phyloP scores from a whole-genome alignment of 73 alveolate genomes.

The Paramecium pentaurelia region DNA sequence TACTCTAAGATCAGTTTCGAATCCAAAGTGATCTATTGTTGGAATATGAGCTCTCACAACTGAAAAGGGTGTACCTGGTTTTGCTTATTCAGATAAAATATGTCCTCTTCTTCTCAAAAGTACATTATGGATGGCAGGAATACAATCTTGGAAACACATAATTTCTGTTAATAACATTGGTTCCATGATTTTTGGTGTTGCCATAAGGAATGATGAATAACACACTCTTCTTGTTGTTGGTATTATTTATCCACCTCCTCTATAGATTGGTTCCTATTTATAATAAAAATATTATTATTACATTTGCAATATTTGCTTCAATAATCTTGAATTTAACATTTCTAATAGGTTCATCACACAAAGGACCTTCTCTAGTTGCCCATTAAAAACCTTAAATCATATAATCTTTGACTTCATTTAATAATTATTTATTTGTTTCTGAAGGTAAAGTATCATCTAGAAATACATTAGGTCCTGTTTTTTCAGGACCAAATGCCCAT shows the following conservation, averaged over 20 bases:
- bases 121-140: constrained; percentile 91
- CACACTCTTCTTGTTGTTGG: constrained; percentile 98
- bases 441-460: constrained; percentile 95
- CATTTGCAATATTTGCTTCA: constrained; percentile 80
- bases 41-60: constrained; percentile 92
- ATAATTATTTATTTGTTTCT: constrained; percentile 83
- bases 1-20: constrained; percentile 98
- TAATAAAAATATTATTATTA: neutral
- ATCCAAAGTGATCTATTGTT: constrained; percentile 99
- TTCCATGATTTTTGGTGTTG: constrained; percentile 99
- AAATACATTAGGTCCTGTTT: constrained; percentile 89
- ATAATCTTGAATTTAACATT: constrained; percentile 94
- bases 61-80: constrained; percentile 92
- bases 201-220: constrained; percentile 96
- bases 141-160: constrained; percentile 96
- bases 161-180: constrained; percentile 94
- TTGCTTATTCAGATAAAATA: constrained; percentile 72
- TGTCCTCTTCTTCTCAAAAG: constrained; percentile 95
- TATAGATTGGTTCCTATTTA: constrained; percentile 73
- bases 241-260: constrained; percentile 98
- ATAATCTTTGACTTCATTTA: constrained; percentile 83
- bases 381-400: constrained; percentile 98
- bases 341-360: constrained; percentile 98
- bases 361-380: constrained; percentile 99
- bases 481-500: constrained; percentile 99